Conservation (phyloP, 2,329 filamentous ascomycete species). For the Stagonosporopsis chrysanthemi region DNA sequence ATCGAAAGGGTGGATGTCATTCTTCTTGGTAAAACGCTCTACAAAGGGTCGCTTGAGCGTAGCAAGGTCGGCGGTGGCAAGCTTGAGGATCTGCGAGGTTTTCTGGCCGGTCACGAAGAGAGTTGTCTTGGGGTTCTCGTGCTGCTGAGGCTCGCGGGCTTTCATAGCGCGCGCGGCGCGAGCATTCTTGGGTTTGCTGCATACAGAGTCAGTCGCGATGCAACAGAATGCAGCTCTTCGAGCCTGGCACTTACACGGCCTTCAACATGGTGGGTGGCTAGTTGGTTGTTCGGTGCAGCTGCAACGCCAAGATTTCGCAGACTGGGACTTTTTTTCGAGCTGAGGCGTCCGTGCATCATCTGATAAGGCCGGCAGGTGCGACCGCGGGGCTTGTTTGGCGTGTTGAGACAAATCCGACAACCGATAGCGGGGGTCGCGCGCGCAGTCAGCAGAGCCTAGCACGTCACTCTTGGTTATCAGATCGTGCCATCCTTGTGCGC, state of each 20-base stretch:
- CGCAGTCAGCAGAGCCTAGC: background rate
- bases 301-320: constrained; percentile 8
- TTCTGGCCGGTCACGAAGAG: constrained; percentile 89
- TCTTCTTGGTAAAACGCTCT: constrained; percentile 97
- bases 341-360: constrained; percentile 10
- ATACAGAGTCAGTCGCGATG: constrained; percentile 4
- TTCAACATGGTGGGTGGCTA: constrained; percentile 39
- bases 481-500: constrained; percentile 13
- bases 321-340: constrained; percentile 16
- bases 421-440: background rate
- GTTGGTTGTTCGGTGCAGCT: constrained; percentile 9
- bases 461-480: constrained; percentile 28
- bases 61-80: constrained; percentile 84
- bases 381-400: constrained; percentile 4
- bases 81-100: constrained; percentile 82
- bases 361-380: constrained; percentile 6
- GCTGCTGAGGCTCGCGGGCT: constrained; percentile 85
- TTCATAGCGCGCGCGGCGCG: constrained; percentile 95
- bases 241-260: constrained; percentile 33
- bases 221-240: rapidly evolving
- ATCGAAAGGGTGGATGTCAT: constrained; percentile 93
- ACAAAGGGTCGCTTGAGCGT: constrained; percentile 83
- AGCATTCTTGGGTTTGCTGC: constrained; percentile 75
- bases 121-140: constrained; percentile 89
- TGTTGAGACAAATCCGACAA: background rate